Conservation (phyloP, 257 asterid genomes). For the Rehmannia glutinosa region DNA sequence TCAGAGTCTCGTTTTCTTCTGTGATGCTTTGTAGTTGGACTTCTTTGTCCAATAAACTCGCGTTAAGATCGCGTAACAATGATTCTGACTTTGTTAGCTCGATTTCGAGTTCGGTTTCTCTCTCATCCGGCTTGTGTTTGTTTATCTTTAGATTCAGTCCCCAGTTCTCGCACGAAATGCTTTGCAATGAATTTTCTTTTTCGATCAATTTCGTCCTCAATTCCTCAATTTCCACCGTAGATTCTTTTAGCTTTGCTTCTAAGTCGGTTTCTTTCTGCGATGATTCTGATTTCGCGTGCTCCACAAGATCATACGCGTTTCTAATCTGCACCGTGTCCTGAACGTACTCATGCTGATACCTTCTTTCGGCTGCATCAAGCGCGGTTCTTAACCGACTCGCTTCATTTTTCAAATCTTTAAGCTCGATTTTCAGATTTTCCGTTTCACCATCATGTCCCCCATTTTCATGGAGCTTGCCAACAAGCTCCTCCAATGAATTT, state of each 20-base stretch:
- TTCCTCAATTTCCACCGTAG: conserved; percentile 43
- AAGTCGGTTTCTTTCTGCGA: conserved; percentile 46
- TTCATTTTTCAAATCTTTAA: conserved; percentile 38
- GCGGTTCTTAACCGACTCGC: conserved; percentile 41
- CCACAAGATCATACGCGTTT: conserved; percentile 60
- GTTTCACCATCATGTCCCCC: conserved; percentile 20
- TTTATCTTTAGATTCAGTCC: conserved; percentile 9
- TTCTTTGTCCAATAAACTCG: conserved; percentile 46
- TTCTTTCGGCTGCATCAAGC: conserved; percentile 65
- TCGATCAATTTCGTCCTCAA: conserved; percentile 37
- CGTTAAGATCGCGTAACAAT: conserved; percentile 35
- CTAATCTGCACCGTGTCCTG: conserved; percentile 58
- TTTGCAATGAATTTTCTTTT: conserved; percentile 30
- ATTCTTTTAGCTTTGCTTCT: conserved; percentile 40
- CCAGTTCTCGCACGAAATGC: no score
- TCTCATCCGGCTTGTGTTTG: no score
- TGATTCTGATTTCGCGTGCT: conserved; percentile 44
- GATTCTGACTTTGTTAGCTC: conserved; percentile 37
- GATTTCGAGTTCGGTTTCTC: conserved; percentile 21
- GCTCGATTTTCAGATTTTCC: conserved; percentile 26
- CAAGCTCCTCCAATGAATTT: conserved; percentile 51
- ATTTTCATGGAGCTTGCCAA: conserved; percentile 36
- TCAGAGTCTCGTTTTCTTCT: conserved; percentile 58
- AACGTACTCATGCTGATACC: conserved; percentile 56
- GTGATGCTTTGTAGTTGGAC: conserved; percentile 35